Conservation (phyloP, 192 early-diverging fungal genomes). For the Backusella morwellensis region DNA sequence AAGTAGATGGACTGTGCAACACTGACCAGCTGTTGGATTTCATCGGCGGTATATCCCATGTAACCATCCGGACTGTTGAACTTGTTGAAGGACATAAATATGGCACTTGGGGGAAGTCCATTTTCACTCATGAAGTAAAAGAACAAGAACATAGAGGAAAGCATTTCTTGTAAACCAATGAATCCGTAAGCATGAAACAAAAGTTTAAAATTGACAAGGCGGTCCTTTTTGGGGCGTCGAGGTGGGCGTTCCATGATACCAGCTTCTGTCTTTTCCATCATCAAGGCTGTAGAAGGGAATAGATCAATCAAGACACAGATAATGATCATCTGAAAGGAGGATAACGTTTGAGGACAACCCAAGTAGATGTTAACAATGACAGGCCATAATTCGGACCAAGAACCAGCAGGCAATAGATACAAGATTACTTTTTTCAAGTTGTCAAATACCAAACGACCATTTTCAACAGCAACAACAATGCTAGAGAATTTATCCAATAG, state of each 20-base stretch:
- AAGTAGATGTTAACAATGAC: slow-evolving; percentile 77
- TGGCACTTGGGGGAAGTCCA: slow-evolving; percentile 37
- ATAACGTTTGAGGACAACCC: slow-evolving; percentile 79
- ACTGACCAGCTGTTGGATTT: slow-evolving; percentile 42
- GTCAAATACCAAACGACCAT: slow-evolving; percentile 81
- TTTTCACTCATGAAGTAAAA: slow-evolving; percentile 63
- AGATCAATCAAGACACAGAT: slow-evolving; percentile 67
- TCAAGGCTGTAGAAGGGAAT: slow-evolving; percentile 63
- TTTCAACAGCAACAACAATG: slow-evolving; percentile 67
- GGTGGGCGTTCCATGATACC: slow-evolving; percentile 73
- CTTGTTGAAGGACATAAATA: slow-evolving; percentile 45
- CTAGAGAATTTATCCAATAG: slow-evolving; percentile 69
- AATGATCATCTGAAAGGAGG: slow-evolving; percentile 76
- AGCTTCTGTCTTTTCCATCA: slow-evolving; percentile 74
- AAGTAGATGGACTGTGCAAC: slow-evolving; percentile 65
- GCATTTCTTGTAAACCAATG: slow-evolving; percentile 66
- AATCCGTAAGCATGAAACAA: slow-evolving; percentile 80
- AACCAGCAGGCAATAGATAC: slow-evolving; percentile 79
- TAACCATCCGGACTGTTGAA: slow-evolving; percentile 38
- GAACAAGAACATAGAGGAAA: slow-evolving; percentile 70
- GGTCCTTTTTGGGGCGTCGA: slow-evolving; percentile 66
- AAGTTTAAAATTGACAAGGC: slow-evolving; percentile 63
- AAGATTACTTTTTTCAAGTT: slow-evolving; percentile 87
- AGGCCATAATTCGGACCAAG: slow-evolving; percentile 73
- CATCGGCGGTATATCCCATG: slow-evolving; percentile 35